phyloP scores from a whole-genome alignment of 208 protist species.

The Acanthamoeba healyi region DNA sequence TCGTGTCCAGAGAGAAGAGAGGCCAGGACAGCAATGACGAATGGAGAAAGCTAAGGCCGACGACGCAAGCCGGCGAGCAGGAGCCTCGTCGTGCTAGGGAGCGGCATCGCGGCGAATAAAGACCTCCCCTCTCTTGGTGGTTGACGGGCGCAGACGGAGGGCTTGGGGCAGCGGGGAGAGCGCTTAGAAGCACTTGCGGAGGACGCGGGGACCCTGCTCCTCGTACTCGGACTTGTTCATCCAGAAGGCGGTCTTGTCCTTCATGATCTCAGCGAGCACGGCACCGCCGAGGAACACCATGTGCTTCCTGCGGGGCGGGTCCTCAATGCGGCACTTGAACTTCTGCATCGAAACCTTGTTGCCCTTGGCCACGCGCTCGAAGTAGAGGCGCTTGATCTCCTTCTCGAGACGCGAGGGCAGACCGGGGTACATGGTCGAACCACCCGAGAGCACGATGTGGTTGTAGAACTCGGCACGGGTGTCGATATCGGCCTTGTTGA shows the following conservation, averaged over 20 bases:
- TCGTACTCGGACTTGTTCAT: constrained; percentile 92
- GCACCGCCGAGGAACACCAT: constrained; percentile 98
- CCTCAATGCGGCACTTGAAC: constrained; percentile 96
- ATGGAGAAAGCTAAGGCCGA: constrained; percentile 1
- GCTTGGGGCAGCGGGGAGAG: no score
- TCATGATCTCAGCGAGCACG: constrained; percentile 96
- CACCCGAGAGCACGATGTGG: constrained; percentile 97
- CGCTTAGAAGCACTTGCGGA: constrained; percentile 83
- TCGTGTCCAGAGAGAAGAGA: background rate
- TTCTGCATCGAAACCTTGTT: constrained; percentile 88
- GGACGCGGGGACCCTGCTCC: constrained; percentile 87
- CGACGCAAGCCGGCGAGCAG: background rate
- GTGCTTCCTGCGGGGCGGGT: constrained; percentile 97
- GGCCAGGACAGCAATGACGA: background rate
- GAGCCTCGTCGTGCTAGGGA: background rate
- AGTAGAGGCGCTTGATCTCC: constrained; percentile 95
- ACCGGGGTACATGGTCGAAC: constrained; percentile 98
- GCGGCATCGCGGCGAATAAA: no score
- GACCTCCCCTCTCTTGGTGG: no score
- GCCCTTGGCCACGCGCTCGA: constrained; percentile 94
- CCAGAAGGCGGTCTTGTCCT: constrained; percentile 92
- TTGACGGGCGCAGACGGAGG: no score
- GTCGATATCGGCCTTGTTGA: constrained; percentile 93
- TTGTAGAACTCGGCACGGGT: constrained; percentile 94
- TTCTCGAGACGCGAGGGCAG: constrained; percentile 96